These are phyloP conservation scores for Colletotrichum ledebouriae DNA, from an alignment of 2,329 filamentous ascomycete genomes.

Conservation along the genomic window DNA sequence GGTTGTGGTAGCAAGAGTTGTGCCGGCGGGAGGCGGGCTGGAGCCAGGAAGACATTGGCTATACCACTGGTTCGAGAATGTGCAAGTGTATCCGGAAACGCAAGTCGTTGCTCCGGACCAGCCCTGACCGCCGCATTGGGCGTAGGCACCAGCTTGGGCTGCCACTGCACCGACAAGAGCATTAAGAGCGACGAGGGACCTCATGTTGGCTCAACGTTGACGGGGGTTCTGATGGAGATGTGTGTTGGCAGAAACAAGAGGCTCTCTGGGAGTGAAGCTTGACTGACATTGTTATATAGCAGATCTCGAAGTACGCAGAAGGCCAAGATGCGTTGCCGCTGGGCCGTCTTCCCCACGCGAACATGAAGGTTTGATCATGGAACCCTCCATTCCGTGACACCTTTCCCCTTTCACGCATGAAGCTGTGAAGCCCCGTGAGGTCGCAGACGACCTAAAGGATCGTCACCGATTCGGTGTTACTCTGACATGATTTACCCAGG, in stretches of 20 bases:
- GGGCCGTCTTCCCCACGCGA: too few relatives aligned
- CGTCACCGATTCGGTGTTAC: not conserved
- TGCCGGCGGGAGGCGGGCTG: conserved; percentile 18
- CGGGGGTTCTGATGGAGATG: not conserved
- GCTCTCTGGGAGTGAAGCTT: conserved; percentile 20
- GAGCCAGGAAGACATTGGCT: conserved; percentile 55
- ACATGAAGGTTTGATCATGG: conserved; percentile 7
- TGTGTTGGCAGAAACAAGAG: not conserved
- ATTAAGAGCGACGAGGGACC: conserved; percentile 15
- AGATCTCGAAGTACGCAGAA: not conserved
- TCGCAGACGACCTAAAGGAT: conserved; percentile 3
- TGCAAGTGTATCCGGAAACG: conserved; percentile 57
- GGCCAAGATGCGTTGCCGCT: not conserved
- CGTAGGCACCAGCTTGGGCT: conserved; percentile 43
- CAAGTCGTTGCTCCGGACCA: conserved; percentile 57
- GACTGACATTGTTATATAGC: conserved; percentile 27
- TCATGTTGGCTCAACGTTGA: conserved; percentile 24
- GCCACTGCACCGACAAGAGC: conserved; percentile 31
- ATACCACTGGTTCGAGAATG: conserved; percentile 56
- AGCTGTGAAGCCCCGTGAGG: conserved; percentile 8
- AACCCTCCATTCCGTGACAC: conserved; percentile 30
- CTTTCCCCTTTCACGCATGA: conserved; percentile 23
- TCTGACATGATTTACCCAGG: not conserved
- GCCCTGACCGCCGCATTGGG: conserved; percentile 58
- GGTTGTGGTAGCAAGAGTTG: conserved; percentile 22